Conservation (phyloP, 2,329 filamentous ascomycete species). For the Cercospora beticola region DNA sequence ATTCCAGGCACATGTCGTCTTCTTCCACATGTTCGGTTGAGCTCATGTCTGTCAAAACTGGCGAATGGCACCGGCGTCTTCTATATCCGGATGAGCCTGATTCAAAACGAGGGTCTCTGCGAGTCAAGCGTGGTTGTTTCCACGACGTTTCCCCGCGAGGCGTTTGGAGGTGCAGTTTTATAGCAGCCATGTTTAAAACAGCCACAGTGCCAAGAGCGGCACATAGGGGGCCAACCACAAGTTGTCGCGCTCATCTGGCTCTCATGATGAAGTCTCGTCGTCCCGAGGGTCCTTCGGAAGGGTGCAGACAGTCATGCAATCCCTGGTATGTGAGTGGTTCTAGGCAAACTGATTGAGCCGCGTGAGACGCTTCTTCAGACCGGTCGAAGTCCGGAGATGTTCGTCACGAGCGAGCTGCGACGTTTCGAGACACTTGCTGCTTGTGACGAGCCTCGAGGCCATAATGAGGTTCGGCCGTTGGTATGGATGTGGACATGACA, state of each 20-base stretch:
- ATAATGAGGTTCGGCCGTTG: neutral
- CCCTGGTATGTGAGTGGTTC: neutral
- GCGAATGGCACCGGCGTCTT: neutral
- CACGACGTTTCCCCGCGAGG: neutral
- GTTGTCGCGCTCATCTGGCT: neutral
- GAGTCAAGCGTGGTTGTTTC: conserved; percentile 12
- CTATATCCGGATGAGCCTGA: neutral
- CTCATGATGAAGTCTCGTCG: neutral
- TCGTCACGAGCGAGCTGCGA: neutral
- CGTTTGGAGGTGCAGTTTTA: neutral
- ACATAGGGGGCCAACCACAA: neutral
- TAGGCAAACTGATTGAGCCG: neutral
- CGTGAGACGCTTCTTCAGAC: neutral
- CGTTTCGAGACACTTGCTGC: neutral
- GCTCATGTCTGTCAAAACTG: neutral
- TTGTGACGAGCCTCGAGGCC: neutral
- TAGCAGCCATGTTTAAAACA: neutral
- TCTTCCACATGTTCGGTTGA: neutral
- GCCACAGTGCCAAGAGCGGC: neutral
- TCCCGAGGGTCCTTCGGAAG: neutral
- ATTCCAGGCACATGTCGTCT: neutral
- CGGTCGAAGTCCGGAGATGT: neutral
- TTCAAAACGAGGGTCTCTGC: neutral
- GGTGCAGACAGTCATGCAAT: neutral
- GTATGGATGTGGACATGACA: neutral